phyloP scores from a whole-genome alignment of 2,329 filamentous ascomycete species.

The Fusarium sp. region DNA sequence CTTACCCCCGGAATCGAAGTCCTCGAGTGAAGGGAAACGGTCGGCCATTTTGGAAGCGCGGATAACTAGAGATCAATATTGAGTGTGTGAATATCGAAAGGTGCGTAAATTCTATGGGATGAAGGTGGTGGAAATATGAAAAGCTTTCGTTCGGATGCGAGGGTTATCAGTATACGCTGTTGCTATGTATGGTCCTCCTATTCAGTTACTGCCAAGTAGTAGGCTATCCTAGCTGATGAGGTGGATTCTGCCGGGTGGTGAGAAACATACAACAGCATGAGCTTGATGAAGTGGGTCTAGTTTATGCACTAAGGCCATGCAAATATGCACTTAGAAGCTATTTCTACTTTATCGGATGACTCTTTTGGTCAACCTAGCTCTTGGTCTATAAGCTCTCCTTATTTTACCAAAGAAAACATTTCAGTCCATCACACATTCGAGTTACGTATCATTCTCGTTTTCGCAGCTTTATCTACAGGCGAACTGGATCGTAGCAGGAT shows the following conservation, averaged over 20 bases:
- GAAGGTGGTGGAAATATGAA: neutral
- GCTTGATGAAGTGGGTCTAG: conserved; percentile 4
- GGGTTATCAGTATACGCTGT: conserved; percentile 30
- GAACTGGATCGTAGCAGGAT: neutral
- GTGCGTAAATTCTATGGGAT: neutral
- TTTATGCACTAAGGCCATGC: conserved; percentile 35
- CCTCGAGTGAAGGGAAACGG: conserved; percentile 80
- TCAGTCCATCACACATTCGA: conserved; percentile 27
- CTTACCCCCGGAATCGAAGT: conserved; percentile 74
- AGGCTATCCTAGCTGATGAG: conserved; percentile 40
- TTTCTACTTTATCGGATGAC: conserved; percentile 33
- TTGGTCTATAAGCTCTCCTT: conserved; percentile 34
- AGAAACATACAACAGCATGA: conserved; percentile 7
- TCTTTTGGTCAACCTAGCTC: conserved; percentile 34
- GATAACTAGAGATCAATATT: neutral
- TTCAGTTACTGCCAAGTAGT: conserved; percentile 40
- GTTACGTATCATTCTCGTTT: conserved; percentile 26
- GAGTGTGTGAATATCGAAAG: neutral
- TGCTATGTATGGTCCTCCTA: conserved; percentile 39
- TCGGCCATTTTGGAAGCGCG: conserved; percentile 68
- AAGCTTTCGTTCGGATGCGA: conserved; percentile 10
- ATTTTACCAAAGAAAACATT: conserved; percentile 37
- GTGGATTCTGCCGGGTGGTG: conserved; percentile 51
- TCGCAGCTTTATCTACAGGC: conserved; percentile 20
- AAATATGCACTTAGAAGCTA: conserved; percentile 38